These are phyloP conservation scores for Flaveria linearis DNA, from an alignment of 129 eudicot species.

Conservation along the genomic window DNA sequence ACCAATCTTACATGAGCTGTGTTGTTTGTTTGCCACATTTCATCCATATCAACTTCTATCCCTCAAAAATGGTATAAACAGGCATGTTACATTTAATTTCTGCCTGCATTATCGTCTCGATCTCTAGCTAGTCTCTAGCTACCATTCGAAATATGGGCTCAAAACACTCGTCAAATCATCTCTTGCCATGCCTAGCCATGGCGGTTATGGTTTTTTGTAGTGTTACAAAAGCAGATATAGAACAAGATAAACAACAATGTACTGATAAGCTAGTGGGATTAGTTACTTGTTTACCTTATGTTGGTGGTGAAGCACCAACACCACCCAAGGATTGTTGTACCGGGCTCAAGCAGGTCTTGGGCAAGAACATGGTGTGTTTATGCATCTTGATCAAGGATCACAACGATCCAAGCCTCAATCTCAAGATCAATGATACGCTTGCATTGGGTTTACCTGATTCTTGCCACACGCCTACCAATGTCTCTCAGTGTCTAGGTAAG, in stretches of 20 bases:
- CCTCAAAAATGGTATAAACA: background rate
- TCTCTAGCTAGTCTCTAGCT: background rate
- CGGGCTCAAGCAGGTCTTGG: constrained; percentile 53
- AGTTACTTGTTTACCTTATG: constrained; percentile 60
- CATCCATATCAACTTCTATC: background rate
- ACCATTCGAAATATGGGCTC: constrained; percentile 3
- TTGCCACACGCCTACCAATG: constrained; percentile 47
- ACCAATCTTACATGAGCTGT: constrained; percentile 6
- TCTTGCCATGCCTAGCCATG: constrained; percentile 16
- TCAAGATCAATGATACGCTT: constrained; percentile 63
- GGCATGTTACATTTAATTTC: constrained; percentile 1
- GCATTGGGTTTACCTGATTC: constrained; percentile 55
- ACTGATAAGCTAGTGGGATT: constrained; percentile 39
- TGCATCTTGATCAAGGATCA: constrained; percentile 65
- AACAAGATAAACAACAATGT: constrained; percentile 54
- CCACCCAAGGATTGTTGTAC: constrained; percentile 62
- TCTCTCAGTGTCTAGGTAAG: constrained; percentile 58
- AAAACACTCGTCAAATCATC: background rate
- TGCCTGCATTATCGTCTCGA: background rate
- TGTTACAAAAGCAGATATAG: constrained; percentile 35
- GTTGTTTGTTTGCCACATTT: constrained; percentile 4
- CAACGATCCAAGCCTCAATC: constrained; percentile 57
- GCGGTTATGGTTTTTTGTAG: background rate
- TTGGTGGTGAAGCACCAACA: constrained; percentile 48
- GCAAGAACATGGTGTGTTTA: constrained; percentile 48